Conservation (phyloP, 2,329 filamentous ascomycete genomes). For the Tolypocladium tundrense region DNA sequence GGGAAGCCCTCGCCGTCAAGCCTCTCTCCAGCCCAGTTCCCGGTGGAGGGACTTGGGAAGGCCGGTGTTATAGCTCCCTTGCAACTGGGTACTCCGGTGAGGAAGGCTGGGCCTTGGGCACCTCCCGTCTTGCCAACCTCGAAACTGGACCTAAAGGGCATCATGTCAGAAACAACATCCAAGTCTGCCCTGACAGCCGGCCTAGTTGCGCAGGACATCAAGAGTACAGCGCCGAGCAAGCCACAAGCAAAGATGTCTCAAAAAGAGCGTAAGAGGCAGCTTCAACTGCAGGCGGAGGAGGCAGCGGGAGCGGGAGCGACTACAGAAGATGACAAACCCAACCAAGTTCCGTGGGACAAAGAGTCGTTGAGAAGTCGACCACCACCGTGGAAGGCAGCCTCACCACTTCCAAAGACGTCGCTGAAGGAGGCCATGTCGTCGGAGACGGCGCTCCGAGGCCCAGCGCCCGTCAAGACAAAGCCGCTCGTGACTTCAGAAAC, state of each 20-base stretch:
- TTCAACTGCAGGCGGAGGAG: slow-evolving; percentile 51
- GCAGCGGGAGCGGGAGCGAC: slow-evolving; percentile 20
- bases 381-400: slow-evolving; percentile 58
- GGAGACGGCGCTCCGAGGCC: slow-evolving; percentile 15
- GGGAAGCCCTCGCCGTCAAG: neutral
- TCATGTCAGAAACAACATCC: slow-evolving; percentile 54
- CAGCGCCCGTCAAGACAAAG: slow-evolving; percentile 24
- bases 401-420: slow-evolving; percentile 35
- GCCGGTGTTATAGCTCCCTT: neutral
- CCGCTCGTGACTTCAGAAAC: slow-evolving; percentile 33
- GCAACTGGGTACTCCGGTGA: neutral
- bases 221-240: slow-evolving; percentile 25
- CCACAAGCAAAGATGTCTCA: slow-evolving; percentile 64
- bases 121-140: slow-evolving; percentile 40
- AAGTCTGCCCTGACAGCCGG: slow-evolving; percentile 44
- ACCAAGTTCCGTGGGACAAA: slow-evolving; percentile 34
- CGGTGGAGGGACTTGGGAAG: neutral
- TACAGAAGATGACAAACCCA: slow-evolving; percentile 19
- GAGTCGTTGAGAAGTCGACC: slow-evolving; percentile 25
- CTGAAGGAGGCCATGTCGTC: slow-evolving; percentile 36
- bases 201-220: slow-evolving; percentile 38
- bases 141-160: slow-evolving; percentile 66
- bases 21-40: neutral
- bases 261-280: slow-evolving; percentile 79
- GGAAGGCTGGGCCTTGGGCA: slow-evolving; percentile 38